Evolutionary conservation across 2,329 filamentous ascomycete genomes (phyloP).

Genomic region (Ophioceras dolichostomum): DNA sequence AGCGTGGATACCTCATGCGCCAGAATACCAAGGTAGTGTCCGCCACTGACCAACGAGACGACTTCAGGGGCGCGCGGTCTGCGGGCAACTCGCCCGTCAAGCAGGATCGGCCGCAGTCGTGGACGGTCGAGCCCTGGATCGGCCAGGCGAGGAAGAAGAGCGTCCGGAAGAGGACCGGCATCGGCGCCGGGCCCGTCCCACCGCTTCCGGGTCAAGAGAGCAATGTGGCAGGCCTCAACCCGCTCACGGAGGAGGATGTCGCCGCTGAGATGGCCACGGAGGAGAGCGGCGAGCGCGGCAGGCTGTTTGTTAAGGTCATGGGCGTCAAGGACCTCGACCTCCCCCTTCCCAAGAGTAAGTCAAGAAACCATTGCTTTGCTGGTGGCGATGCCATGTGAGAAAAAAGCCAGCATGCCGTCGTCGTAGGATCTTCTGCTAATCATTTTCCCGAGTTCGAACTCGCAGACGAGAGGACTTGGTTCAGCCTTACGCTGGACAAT

Average conservation of each 20-base stretch:
- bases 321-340: slow-evolving; percentile 92
- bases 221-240: slow-evolving; percentile 54
- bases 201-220: slow-evolving; percentile 83
- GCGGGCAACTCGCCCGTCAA: slow-evolving; percentile 60
- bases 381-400: too few species aligned
- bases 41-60: slow-evolving; percentile 63
- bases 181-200: slow-evolving; percentile 60
- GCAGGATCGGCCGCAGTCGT: slow-evolving; percentile 73
- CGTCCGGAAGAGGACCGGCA: slow-evolving; percentile 45
- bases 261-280: slow-evolving; percentile 45
- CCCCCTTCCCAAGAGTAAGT: slow-evolving; percentile 77
- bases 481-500: slow-evolving; percentile 95
- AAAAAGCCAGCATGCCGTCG: too few species aligned
- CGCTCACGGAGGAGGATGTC: slow-evolving; percentile 58
- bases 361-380: background rate
- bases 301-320: slow-evolving; percentile 97
- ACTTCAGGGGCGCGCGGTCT: slow-evolving; percentile 43
- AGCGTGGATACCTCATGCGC: slow-evolving; percentile 97
- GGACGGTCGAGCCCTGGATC: slow-evolving; percentile 97
- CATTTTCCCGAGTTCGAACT: too few species aligned
- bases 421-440: too few species aligned
- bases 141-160: slow-evolving; percentile 58
- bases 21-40: slow-evolving; percentile 96
- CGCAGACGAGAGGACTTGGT: slow-evolving; percentile 78
- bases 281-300: slow-evolving; percentile 75